Conservation (phyloP, 257 asterid genomes). For the Lithospermum erythrorhizon region DNA sequence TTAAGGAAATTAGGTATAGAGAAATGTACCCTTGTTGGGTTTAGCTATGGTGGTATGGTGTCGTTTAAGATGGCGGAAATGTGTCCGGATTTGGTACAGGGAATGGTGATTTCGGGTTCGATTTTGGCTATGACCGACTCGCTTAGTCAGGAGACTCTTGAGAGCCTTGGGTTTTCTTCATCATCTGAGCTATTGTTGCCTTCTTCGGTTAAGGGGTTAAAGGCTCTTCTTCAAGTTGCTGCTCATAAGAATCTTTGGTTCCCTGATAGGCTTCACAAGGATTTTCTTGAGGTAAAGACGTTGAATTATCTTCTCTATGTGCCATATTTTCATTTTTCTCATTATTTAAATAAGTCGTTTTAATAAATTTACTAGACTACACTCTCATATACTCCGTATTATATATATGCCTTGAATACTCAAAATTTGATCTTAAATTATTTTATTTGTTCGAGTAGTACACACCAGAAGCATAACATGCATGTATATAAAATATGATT, state of each 20-base stretch:
- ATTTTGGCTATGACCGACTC: constrained; percentile 76
- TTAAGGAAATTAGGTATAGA: constrained; percentile 54
- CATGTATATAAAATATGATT: too few relatives aligned
- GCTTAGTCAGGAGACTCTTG: constrained; percentile 34
- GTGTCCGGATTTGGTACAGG: constrained; percentile 51
- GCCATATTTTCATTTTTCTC: not conserved
- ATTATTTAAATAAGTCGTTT: too few relatives aligned
- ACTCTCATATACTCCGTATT: too few relatives aligned
- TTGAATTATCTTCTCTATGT: not conserved
- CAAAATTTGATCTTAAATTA: too few relatives aligned
- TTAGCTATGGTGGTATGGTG: constrained; percentile 96
- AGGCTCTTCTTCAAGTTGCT: constrained; percentile 68
- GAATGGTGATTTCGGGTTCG: constrained; percentile 65
- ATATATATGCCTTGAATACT: too few relatives aligned
- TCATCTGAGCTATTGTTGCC: constrained; percentile 80
- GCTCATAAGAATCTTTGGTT: constrained; percentile 80
- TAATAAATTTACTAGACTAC: too few relatives aligned
- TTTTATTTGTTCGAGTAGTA: too few relatives aligned
- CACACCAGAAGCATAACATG: too few relatives aligned
- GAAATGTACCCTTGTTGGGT: constrained; percentile 66
- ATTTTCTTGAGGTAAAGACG: constrained; percentile 58
- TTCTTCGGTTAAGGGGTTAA: constrained; percentile 48
- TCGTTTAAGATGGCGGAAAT: constrained; percentile 87
- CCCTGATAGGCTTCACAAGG: constrained; percentile 70
- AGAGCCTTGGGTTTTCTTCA: constrained; percentile 54